Conservation (phyloP, 441 rosid genomes). For the Bocquillonia castaneifolia region DNA sequence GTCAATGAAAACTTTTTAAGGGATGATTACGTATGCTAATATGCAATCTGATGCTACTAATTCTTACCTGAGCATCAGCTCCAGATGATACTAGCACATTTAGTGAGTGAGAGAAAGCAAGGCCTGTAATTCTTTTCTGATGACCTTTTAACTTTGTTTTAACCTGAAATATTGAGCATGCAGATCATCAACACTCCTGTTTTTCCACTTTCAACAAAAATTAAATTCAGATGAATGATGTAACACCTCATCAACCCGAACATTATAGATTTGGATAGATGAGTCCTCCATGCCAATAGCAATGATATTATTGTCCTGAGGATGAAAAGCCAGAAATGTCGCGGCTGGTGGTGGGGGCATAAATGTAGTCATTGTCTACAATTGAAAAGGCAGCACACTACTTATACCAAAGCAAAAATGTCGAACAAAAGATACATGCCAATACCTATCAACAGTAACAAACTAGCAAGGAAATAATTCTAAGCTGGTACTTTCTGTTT, state of each 20-base stretch:
- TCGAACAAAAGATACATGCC: background rate
- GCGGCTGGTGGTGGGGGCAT: conserved; percentile 85
- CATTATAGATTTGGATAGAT: conserved; percentile 65
- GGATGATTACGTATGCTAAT: background rate
- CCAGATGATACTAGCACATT: conserved; percentile 75
- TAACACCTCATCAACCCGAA: conserved; percentile 70
- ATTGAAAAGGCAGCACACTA: conserved; percentile 16
- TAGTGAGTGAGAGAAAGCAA: conserved; percentile 59
- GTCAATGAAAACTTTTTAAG: background rate
- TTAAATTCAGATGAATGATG: conserved; percentile 8
- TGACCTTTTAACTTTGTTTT: conserved; percentile 69
- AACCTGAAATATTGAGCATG: conserved; percentile 39
- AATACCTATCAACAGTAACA: background rate
- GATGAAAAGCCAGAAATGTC: conserved; percentile 75
- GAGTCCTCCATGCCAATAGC: conserved; percentile 85
- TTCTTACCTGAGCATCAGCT: conserved; percentile 68
- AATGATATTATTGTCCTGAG: conserved; percentile 77
- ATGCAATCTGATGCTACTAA: conserved; percentile 11
- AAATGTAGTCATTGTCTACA: conserved; percentile 79
- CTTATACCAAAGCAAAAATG: background rate
- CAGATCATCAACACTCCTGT: conserved; percentile 2
- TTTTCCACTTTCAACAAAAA: conserved; percentile 12
- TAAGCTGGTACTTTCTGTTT: background rate
- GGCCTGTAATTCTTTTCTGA: conserved; percentile 77
- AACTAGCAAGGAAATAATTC: background rate